Percentiles rank a stretch among this genome's conserved stretches.
Conservation (phyloP, 768 basidiomycete species). For the Boletus bicolor region DNA sequence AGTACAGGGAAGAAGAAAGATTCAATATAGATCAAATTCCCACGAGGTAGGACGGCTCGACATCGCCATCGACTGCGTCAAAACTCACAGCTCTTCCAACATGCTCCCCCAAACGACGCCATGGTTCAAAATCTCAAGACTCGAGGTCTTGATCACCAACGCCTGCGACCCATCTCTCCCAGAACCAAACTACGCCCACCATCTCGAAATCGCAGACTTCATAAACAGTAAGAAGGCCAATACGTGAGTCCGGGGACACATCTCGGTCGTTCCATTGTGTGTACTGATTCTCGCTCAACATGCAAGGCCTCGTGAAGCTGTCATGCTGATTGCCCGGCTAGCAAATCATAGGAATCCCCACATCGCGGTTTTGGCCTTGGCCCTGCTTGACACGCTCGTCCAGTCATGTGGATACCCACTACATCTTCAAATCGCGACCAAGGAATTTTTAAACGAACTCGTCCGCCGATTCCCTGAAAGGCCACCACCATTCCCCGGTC, state of each 20-base stretch:
- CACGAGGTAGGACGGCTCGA: not conserved
- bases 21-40: not conserved
- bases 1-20: too few species aligned
- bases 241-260: conserved; percentile 51
- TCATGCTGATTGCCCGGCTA: conserved; percentile 76
- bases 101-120: conserved; percentile 54
- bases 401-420: conserved; percentile 96
- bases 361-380: conserved; percentile 79
- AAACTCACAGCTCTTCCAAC: not conserved
- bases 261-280: not conserved
- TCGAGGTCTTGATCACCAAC: conserved; percentile 71
- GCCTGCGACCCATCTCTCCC: conserved; percentile 84
- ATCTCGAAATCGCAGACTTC: conserved; percentile 91
- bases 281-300: not conserved
- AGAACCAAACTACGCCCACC: conserved; percentile 88
- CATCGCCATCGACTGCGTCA: not conserved
- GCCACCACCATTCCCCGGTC: conserved; percentile 90
- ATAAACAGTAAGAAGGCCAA: conserved; percentile 97
- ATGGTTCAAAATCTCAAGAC: conserved; percentile 56
- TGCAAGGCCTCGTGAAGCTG: conserved; percentile 83
- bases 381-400: conserved; percentile 87
- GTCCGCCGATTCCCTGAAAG: conserved; percentile 97
- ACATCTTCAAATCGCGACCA: conserved; percentile 94
- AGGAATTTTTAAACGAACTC: conserved; percentile 97
- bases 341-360: conserved; percentile 94